Evolutionary conservation across 1,284 basidiomycete species (phyloP), one percentile per base, ranked within the genome.

Genomic region (Xerocomus amazonicus): DNA sequence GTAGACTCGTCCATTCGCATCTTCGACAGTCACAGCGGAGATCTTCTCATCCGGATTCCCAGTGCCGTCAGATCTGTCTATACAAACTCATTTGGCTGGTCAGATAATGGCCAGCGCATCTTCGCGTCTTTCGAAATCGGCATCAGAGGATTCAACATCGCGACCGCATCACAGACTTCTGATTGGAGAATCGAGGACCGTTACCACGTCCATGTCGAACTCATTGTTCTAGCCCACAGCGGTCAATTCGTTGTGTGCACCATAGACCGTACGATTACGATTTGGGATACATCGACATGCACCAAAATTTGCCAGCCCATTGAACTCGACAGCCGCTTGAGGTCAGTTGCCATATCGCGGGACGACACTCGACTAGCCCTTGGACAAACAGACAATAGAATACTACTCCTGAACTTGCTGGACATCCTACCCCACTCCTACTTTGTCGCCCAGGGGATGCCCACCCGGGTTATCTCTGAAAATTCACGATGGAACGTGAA

Each of bases 351-450:
- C 6, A 31, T 50, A 17, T 48, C 48, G 16, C 37, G 16, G 12
- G 33, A 50, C 16, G 48, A 47, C 16, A 40, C 27, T 10, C 39
- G 13, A 8, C 19, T 50, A 36, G 48, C 48, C 17, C 31, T 48
- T 41, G 48, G 48, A 16, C 48, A 48, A 36, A 26, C 40, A 9
- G 48, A 50, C 33, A 43, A 50, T 17, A 47, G 28, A 34, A 50
- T 50, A 28, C 10, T 33, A 14, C 31, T 48, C 13, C 9, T 36
- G 27, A 36, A 41, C 26, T 38, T 50, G 27, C 37, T 14, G 6
- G 45, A 41, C 14, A 29, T 50, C 23, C 45, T 50, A 31, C 48
- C 48, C n/a, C 38, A 34, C 13, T 48, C 48, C 19, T 50, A 50
- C 45, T 50, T 48, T 13, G 32, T 50, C 33, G 26, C 28, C 12